These are phyloP conservation scores for Cystobasidium sp. DNA, from an alignment of 1,284 basidiomycete species.

Conservation along the genomic window DNA sequence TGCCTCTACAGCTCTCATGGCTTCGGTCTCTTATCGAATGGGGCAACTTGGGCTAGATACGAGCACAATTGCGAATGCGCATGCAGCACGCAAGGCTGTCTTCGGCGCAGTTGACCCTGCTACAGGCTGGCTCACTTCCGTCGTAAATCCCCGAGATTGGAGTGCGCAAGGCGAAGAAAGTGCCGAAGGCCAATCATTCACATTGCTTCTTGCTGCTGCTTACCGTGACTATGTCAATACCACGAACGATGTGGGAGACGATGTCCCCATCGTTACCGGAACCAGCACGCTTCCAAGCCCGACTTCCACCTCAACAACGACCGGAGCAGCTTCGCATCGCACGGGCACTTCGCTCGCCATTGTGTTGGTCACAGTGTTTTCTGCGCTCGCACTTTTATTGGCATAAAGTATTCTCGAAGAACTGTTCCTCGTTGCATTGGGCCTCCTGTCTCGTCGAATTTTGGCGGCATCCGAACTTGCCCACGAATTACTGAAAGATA, in stretches of 20 bases:
- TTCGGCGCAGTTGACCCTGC: constrained; percentile 54
- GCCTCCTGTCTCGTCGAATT: too few species aligned
- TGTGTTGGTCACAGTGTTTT: background rate
- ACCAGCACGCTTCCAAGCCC: background rate
- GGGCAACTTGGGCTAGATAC: constrained; percentile 64
- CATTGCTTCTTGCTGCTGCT: constrained; percentile 70
- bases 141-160: constrained; percentile 70
- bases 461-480: too few species aligned
- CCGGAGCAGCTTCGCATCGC: background rate
- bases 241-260: constrained; percentile 20
- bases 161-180: constrained; percentile 62
- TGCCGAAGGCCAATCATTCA: constrained; percentile 69
- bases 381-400: background rate
- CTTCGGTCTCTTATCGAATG: constrained; percentile 74
- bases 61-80: constrained; percentile 60
- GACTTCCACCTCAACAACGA: background rate
- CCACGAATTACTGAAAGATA: too few species aligned
- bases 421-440: too few species aligned
- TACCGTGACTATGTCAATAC: constrained; percentile 64
- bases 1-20: constrained; percentile 73
- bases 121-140: constrained; percentile 69
- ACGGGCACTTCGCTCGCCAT: background rate
- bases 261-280: constrained; percentile 18
- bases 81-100: constrained; percentile 46
- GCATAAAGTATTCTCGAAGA: background rate